Evolutionary conservation across 2,329 filamentous ascomycete species (phyloP).

Genomic region (Cadophora sp.): DNA sequence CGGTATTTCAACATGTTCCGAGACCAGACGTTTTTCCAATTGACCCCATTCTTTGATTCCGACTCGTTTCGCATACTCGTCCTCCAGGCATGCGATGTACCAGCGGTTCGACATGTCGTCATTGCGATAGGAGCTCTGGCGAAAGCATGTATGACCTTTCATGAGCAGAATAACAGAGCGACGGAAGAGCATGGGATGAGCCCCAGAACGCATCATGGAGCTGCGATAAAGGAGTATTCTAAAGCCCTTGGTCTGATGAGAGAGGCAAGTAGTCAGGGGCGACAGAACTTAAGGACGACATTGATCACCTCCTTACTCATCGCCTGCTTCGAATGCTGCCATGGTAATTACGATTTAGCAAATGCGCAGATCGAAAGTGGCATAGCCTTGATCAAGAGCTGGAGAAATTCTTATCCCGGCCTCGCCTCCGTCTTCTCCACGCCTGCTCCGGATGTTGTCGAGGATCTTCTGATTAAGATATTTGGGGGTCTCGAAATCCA

Average conservation of each 20-base stretch:
- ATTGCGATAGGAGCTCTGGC: constrained; percentile 32
- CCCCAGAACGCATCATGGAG: constrained; percentile 18
- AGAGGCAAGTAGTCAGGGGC: constrained; percentile 18
- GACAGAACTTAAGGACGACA: constrained; percentile 27
- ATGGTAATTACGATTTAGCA: constrained; percentile 29
- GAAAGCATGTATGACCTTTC: constrained; percentile 18
- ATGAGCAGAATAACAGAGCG: not conserved
- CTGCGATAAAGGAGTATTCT: constrained; percentile 27
- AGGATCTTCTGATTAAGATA: constrained; percentile 65
- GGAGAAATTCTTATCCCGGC: constrained; percentile 34
- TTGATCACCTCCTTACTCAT: constrained; percentile 29
- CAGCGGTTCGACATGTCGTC: constrained; percentile 26
- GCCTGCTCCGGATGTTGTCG: constrained; percentile 38
- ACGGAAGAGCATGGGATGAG: not conserved
- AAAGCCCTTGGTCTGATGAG: constrained; percentile 29
- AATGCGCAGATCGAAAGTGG: constrained; percentile 29
- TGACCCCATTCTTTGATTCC: constrained; percentile 23
- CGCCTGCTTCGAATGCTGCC: constrained; percentile 29
- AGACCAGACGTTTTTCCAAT: constrained; percentile 24
- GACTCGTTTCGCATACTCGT: constrained; percentile 20
- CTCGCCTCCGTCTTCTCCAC: constrained; percentile 19
- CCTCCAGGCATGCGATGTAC: constrained; percentile 23
- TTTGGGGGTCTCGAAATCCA: constrained; percentile 66
- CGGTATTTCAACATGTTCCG: constrained; percentile 30
- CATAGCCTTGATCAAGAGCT: constrained; percentile 37